Evolutionary conservation across 805 yeast species (phyloP).

Genomic region (Zygoascus tannicola): DNA sequence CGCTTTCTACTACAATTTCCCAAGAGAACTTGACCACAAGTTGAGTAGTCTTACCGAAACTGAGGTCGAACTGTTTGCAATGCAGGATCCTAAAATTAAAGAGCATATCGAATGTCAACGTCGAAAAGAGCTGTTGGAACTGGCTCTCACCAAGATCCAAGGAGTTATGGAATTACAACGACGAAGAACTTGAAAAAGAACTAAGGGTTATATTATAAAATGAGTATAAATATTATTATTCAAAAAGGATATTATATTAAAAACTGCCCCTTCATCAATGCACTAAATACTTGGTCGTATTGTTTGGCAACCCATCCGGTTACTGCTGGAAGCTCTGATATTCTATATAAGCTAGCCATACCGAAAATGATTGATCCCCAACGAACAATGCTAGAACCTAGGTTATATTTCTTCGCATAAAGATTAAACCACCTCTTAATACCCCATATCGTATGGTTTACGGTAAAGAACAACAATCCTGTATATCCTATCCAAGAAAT

Average conservation of each 20-base stretch:
- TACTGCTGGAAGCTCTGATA: constrained; percentile 8
- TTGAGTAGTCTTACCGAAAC: constrained; percentile 60
- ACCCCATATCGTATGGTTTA: constrained; percentile 52
- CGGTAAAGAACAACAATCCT: constrained; percentile 30
- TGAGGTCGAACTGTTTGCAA: constrained; percentile 81
- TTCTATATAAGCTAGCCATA: constrained; percentile 6
- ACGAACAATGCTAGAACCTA: constrained; percentile 5
- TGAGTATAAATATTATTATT: constrained; percentile 1
- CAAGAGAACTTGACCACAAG: constrained; percentile 78
- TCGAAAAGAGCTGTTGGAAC: constrained; percentile 77
- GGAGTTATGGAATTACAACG: constrained; percentile 63
- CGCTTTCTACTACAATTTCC: constrained; percentile 93
- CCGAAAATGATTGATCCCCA: constrained; percentile 4
- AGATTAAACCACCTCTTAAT: constrained; percentile 36
- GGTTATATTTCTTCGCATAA: constrained; percentile 7
- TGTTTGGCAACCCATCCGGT: constrained; percentile 17
- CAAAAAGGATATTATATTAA: no score
- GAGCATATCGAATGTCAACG: constrained; percentile 90
- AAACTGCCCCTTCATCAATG: not conserved
- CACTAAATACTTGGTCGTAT: constrained; percentile 9
- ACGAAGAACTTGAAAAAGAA: constrained; percentile 2
- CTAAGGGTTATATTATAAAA: not conserved
- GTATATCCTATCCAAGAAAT: constrained; percentile 29
- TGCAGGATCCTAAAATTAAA: constrained; percentile 86
- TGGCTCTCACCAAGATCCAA: constrained; percentile 79